A percentile compares a stretch with the other conserved stretches of the same genome.
Conservation (phyloP, 2,329 filamentous ascomycete species). For the Paraconiothyrium brasiliense region DNA sequence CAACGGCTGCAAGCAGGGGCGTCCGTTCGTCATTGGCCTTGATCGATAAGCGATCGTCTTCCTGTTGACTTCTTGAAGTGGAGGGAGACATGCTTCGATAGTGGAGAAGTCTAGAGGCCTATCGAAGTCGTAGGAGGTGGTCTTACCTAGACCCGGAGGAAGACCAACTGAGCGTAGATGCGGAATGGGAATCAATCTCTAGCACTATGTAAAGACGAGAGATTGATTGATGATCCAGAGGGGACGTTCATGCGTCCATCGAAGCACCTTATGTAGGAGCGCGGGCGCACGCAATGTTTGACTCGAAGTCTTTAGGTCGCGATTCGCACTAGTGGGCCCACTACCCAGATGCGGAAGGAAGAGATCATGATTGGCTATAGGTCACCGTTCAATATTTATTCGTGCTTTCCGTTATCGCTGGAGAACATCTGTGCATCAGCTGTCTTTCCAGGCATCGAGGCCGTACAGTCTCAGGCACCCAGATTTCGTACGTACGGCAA, state of each 20-base stretch:
- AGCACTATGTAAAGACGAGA: background rate
- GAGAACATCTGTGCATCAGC: background rate
- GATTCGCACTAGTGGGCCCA: background rate
- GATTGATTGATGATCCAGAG: background rate
- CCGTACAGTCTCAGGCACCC: background rate
- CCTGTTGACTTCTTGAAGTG: background rate
- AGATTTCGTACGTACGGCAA: background rate
- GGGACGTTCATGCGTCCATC: background rate
- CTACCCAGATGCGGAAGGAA: conserved; percentile 10
- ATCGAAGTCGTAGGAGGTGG: background rate
- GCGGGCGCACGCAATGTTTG: background rate
- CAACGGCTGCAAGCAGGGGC: conserved; percentile 36
- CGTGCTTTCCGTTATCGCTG: background rate
- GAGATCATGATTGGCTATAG: background rate
- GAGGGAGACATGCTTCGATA: conserved; percentile 3
- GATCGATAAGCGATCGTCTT: background rate
- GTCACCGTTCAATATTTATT: background rate
- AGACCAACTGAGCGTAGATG: background rate
- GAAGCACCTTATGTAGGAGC: background rate
- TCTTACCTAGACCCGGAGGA: conserved; percentile 1
- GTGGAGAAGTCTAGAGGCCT: background rate
- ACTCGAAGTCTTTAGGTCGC: conserved; percentile 1
- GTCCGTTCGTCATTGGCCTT: conserved; percentile 37
- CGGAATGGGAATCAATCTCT: background rate
- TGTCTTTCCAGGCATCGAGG: background rate